These are phyloP conservation scores for Yamadazyma akitaensis DNA, from an alignment of 805 yeast species.

Conservation along the genomic window DNA sequence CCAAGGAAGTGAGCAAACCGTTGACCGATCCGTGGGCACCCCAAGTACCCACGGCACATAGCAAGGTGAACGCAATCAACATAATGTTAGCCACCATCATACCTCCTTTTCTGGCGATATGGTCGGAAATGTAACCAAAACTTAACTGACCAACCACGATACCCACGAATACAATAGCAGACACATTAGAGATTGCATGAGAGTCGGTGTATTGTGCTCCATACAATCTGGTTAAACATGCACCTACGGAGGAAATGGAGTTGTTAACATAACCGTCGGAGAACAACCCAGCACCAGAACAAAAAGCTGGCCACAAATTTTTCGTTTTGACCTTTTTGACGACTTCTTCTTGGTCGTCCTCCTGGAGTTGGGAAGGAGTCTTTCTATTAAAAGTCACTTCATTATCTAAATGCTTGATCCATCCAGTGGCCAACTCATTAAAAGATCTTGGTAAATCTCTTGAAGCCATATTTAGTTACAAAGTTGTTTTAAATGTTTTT, in stretches of 20 bases:
- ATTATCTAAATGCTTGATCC: constrained; percentile 38
- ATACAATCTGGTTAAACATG: constrained; percentile 65
- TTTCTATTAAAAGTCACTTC: constrained; percentile 42
- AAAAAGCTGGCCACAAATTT: constrained; percentile 59
- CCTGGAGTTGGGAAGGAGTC: constrained; percentile 22
- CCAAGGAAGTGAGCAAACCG: constrained; percentile 81
- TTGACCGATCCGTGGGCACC: constrained; percentile 65
- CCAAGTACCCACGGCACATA: constrained; percentile 81
- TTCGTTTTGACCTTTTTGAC: constrained; percentile 18
- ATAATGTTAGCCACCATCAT: constrained; percentile 77
- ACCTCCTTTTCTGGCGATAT: constrained; percentile 74
- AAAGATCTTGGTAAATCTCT: constrained; percentile 52
- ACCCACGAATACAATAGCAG: constrained; percentile 89
- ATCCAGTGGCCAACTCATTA: constrained; percentile 35
- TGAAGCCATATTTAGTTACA: constrained; percentile 21
- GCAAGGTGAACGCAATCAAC: constrained; percentile 71
- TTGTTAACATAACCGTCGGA: constrained; percentile 92
- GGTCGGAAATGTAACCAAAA: constrained; percentile 81
- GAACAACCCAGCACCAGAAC: constrained; percentile 90
- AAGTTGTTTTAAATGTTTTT: not conserved
- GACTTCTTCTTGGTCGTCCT: constrained; percentile 14
- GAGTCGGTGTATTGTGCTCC: constrained; percentile 61
- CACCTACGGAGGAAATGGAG: constrained; percentile 72
- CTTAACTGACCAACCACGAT: constrained; percentile 81
- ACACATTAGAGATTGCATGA: constrained; percentile 70